These are phyloP conservation scores for Diaporthe humulicola DNA, from an alignment of 2,329 filamentous ascomycete species.

Conservation along the genomic window DNA sequence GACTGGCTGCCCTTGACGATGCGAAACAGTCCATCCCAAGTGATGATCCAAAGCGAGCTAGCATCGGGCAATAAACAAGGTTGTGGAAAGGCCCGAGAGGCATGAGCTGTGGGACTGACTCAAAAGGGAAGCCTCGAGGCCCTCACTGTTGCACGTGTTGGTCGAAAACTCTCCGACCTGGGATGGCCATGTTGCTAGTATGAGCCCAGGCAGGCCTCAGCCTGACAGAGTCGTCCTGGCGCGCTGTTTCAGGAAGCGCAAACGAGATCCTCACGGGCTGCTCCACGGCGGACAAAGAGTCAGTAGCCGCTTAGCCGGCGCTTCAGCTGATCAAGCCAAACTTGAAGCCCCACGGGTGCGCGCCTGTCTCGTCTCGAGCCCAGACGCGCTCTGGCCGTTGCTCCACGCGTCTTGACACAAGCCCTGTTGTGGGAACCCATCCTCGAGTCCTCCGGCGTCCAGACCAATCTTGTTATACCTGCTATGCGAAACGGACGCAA, in stretches of 20 bases:
- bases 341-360: background rate
- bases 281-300: background rate
- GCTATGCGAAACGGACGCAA: background rate
- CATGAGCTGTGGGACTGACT: constrained; percentile 6
- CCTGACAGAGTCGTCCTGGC: background rate
- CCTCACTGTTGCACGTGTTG: background rate
- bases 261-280: background rate
- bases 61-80: constrained; percentile 31
- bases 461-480: background rate
- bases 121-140: constrained; percentile 17
- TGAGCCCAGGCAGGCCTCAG: background rate
- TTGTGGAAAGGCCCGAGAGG: constrained; percentile 7
- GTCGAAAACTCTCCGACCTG: constrained; percentile 22
- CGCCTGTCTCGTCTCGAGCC: background rate
- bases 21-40: background rate
- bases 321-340: background rate
- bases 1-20: constrained; percentile 13
- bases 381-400: constrained; percentile 15
- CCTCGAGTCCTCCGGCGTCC: background rate
- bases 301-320: constrained; percentile 18
- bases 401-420: constrained; percentile 8
- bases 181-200: background rate
- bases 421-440: background rate
- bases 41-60: constrained; percentile 1
- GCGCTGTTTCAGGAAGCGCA: constrained; percentile 14